phyloP scores from a whole-genome alignment of 2,329 filamentous ascomycete species.

The Neurospora sp. region DNA sequence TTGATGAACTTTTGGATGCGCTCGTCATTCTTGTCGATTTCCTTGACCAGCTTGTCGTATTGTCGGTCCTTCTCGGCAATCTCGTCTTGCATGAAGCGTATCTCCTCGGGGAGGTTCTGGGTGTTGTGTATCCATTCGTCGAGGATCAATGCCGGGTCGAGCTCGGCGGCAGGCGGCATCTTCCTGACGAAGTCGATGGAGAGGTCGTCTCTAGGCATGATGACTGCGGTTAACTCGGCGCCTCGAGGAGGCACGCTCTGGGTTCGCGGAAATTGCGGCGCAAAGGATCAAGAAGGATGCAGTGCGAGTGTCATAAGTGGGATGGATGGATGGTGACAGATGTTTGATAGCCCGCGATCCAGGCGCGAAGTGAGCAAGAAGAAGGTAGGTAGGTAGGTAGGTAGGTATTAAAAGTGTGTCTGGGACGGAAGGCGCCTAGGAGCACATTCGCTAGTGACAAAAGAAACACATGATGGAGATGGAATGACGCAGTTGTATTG shows the following conservation, averaged over 20 bases:
- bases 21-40: conserved; percentile 61
- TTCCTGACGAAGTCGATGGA: conserved; percentile 60
- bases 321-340: not conserved
- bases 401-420: not conserved
- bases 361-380: not conserved
- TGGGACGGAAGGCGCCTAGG: not conserved
- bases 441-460: not conserved
- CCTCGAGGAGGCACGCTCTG: conserved; percentile 4
- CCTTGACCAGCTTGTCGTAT: conserved; percentile 57
- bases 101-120: conserved; percentile 71
- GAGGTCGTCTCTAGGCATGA: conserved; percentile 63
- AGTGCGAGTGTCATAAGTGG: not conserved
- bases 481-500: not conserved
- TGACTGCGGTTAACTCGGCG: conserved; percentile 37
- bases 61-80: conserved; percentile 69
- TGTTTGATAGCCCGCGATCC: not conserved
- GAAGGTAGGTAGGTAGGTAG: not conserved
- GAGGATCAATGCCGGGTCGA: conserved; percentile 59
- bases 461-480: not conserved
- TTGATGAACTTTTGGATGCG: conserved; percentile 78
- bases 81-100: conserved; percentile 75
- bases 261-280: not conserved
- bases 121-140: conserved; percentile 69
- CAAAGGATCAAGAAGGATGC: not conserved
- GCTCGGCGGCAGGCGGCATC: conserved; percentile 50